These are phyloP conservation scores for Thraustochytrium sp. DNA, from an alignment of 352 stramenopile genomes.

Conservation along the genomic window DNA sequence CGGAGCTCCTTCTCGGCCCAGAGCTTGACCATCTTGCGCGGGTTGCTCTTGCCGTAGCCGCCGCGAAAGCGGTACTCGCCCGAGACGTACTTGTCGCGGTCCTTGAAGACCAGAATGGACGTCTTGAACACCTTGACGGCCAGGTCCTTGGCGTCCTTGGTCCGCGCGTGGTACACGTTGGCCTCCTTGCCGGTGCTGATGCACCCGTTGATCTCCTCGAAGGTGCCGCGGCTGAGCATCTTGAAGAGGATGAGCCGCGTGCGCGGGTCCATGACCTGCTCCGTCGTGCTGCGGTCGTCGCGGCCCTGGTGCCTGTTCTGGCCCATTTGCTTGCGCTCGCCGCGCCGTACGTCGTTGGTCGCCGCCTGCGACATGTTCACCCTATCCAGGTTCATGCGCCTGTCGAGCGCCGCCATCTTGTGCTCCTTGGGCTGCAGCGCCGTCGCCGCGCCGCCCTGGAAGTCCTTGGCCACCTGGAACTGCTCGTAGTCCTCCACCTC, in stretches of 20 bases:
- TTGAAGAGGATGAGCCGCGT: constrained; percentile 98
- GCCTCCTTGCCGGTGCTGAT: constrained; percentile 98
- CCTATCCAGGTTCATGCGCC: constrained; percentile 6
- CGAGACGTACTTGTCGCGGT: constrained; percentile 83
- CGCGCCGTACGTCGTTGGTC: constrained; percentile 1
- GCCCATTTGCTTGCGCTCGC: constrained; percentile 7
- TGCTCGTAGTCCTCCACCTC: neutral
- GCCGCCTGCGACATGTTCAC: constrained; percentile 27
- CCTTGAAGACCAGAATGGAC: constrained; percentile 98
- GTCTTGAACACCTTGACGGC: constrained; percentile 90
- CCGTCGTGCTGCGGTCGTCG: constrained; percentile 94
- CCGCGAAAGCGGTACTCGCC: constrained; percentile 70
- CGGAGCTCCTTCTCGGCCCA: constrained; percentile 99
- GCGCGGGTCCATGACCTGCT: constrained; percentile 94
- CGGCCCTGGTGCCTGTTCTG: constrained; percentile 57
- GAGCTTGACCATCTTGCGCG: constrained; percentile 98
- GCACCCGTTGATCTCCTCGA: constrained; percentile 96
- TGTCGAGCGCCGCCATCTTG: neutral
- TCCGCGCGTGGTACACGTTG: constrained; percentile 96
- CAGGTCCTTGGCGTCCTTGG: constrained; percentile 60
- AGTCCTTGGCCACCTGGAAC: neutral
- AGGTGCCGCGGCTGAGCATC: constrained; percentile 90
- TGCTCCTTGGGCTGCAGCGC: constrained; percentile 26
- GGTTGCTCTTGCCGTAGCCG: constrained; percentile 93
- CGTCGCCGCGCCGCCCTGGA: neutral